phyloP scores from a whole-genome alignment of 148 eudicot species.

The Vaccinium macrocarpon region DNA sequence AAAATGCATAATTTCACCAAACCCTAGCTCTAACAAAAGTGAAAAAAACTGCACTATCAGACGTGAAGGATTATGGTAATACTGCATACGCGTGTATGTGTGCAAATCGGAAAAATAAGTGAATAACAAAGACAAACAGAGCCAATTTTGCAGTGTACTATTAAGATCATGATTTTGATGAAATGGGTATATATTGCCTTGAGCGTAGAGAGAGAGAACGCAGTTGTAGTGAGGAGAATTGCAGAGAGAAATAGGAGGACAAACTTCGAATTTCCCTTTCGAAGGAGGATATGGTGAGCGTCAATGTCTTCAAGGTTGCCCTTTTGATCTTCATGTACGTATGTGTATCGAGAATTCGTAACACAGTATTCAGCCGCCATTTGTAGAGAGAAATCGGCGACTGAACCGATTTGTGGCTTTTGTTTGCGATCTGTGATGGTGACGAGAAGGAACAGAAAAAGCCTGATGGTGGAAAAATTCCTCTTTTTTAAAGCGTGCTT shows the following conservation, averaged over 20 bases:
- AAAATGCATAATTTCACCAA: neutral
- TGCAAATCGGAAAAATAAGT: neutral
- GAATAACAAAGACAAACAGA: neutral
- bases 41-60: neutral
- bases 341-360: constrained; percentile 42
- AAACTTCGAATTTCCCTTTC: constrained; percentile 18
- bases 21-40: neutral
- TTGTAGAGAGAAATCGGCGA: neutral
- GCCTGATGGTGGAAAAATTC: no score
- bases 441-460: no score
- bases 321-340: constrained; percentile 41
- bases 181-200: constrained; percentile 19
- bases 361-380: constrained; percentile 28
- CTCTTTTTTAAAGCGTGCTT: no score
- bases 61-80: neutral
- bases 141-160: neutral
- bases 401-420: no score
- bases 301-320: constrained; percentile 46
- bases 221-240: constrained; percentile 19
- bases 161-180: neutral
- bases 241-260: constrained; percentile 3
- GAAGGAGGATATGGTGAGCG: constrained; percentile 44
- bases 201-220: constrained; percentile 9
- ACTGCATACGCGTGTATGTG: neutral
- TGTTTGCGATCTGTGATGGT: no score